phyloP scores from a whole-genome alignment of 495 filamentous ascomycete genomes.

The Achaetomiella virescens region DNA sequence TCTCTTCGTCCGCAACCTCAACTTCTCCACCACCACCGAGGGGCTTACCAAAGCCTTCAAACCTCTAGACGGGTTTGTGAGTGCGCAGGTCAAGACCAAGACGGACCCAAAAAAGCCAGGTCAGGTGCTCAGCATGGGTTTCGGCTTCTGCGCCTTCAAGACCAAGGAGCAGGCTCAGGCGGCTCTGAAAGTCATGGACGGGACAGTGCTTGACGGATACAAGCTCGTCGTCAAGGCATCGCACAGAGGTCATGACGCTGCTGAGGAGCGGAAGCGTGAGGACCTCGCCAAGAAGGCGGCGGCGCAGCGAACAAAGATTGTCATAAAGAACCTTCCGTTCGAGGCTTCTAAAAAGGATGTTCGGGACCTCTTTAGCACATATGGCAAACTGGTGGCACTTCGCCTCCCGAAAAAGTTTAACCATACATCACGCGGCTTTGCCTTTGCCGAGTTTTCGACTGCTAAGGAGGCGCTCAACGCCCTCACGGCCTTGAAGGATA shows the following conservation, averaged over 20 bases:
- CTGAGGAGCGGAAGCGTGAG: conserved; percentile 72
- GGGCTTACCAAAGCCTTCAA: conserved; percentile 67
- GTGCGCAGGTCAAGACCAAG: conserved; percentile 81
- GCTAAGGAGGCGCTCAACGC: conserved; percentile 89
- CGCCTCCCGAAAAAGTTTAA: conserved; percentile 94
- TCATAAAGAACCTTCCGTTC: conserved; percentile 98
- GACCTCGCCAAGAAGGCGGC: conserved; percentile 72
- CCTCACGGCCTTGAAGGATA: conserved; percentile 81
- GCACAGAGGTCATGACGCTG: conserved; percentile 78
- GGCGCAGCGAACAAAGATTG: conserved; percentile 75
- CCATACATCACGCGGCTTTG: conserved; percentile 79
- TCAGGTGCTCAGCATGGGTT: conserved; percentile 87
- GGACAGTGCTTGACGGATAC: conserved; percentile 77
- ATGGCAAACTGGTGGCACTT: conserved; percentile 86
- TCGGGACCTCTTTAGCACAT: conserved; percentile 72
- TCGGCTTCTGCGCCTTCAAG: conserved; percentile 87
- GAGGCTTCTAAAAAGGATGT: conserved; percentile 91
- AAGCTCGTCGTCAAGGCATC: conserved; percentile 75
- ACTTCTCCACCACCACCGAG: conserved; percentile 78
- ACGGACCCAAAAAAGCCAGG: conserved; percentile 76
- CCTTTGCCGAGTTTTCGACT: conserved; percentile 93
- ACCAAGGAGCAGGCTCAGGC: conserved; percentile 69
- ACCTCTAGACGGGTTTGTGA: conserved; percentile 77
- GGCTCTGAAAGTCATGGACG: conserved; percentile 78
- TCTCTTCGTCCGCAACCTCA: conserved; percentile 86